Percentiles rank a stretch among this genome's conserved stretches.
phyloP scores from a whole-genome alignment of 805 yeast species.

The Cyberlindnera misumaiensis region DNA sequence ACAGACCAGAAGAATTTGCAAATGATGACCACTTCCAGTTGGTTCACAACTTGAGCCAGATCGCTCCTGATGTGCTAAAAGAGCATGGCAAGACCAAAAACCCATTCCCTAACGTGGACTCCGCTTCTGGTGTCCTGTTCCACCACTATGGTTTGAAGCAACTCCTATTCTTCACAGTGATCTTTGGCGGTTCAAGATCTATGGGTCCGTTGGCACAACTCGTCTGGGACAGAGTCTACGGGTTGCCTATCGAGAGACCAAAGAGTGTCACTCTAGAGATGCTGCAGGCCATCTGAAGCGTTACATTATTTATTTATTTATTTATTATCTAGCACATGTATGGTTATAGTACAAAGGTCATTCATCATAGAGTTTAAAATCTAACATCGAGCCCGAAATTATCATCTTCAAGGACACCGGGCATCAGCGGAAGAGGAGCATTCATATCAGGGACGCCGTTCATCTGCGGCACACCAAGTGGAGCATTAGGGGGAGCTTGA shows the following conservation, averaged over 20 bases:
- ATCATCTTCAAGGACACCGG: too few species aligned
- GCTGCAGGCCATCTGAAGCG: conserved; percentile 1
- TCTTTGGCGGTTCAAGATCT: conserved; percentile 78
- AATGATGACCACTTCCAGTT: conserved; percentile 59
- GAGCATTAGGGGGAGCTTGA: too few species aligned
- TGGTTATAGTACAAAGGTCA: too few species aligned
- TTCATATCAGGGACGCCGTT: too few species aligned
- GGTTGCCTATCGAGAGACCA: conserved; percentile 79
- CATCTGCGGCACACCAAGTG: too few species aligned
- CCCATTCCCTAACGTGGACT: conserved; percentile 82
- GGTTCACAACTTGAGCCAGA: conserved; percentile 56
- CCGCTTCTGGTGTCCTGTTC: conserved; percentile 71
- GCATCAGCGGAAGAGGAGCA: too few species aligned
- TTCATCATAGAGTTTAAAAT: too few species aligned
- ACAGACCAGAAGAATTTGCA: conserved; percentile 46
- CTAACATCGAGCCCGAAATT: too few species aligned
- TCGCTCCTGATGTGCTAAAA: conserved; percentile 70
- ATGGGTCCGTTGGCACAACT: conserved; percentile 75
- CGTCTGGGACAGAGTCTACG: conserved; percentile 71
- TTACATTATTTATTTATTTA: background rate
- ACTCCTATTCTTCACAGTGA: conserved; percentile 68
- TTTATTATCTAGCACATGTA: too few species aligned
- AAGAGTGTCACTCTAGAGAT: conserved; percentile 25
- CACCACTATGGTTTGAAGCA: conserved; percentile 75
- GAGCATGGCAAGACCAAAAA: conserved; percentile 81